Evolutionary conservation across 1,139 yeast species (phyloP).

Genomic region (Entelexis paramagnoliae): DNA sequence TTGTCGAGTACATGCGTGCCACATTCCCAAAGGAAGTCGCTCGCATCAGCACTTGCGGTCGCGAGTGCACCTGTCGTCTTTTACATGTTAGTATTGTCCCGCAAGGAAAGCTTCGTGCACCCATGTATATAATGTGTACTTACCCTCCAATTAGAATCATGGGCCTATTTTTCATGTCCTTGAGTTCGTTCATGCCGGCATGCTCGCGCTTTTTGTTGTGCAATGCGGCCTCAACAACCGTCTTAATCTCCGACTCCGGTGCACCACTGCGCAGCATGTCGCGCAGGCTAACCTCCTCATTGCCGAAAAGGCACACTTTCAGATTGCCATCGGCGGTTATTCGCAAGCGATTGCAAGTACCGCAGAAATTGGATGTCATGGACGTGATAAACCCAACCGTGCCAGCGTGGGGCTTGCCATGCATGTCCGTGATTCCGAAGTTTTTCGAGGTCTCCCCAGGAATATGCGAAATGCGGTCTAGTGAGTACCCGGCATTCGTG

Average conservation of each 20-base stretch:
- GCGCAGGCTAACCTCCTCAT: constrained; percentile 40
- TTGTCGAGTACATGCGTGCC: constrained; percentile 6
- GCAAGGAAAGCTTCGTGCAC: too few relatives aligned
- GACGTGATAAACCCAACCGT: constrained; percentile 43
- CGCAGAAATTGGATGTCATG: constrained; percentile 44
- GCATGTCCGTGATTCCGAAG: constrained; percentile 32
- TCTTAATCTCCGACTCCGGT: constrained; percentile 31
- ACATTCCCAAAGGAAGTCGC: too few relatives aligned
- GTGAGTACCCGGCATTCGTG: constrained; percentile 26
- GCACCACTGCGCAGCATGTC: constrained; percentile 36
- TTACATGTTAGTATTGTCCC: too few relatives aligned
- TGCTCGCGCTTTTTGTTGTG: constrained; percentile 39
- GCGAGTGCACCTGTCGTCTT: not conserved
- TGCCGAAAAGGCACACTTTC: constrained; percentile 45
- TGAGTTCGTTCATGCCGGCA: constrained; percentile 41
- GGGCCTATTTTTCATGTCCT: constrained; percentile 40
- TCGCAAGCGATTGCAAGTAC: constrained; percentile 41
- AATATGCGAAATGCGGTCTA: constrained; percentile 27
- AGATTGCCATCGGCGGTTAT: constrained; percentile 44
- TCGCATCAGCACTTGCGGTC: too few relatives aligned
- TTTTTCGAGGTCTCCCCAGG: constrained; percentile 43
- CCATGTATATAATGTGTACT: constrained; percentile 3
- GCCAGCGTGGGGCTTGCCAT: constrained; percentile 31
- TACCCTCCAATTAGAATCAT: constrained; percentile 47
- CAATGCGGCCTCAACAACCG: constrained; percentile 38